Conservation (phyloP, 78 protist genomes). For the Mantamonas sphyraenae region DNA sequence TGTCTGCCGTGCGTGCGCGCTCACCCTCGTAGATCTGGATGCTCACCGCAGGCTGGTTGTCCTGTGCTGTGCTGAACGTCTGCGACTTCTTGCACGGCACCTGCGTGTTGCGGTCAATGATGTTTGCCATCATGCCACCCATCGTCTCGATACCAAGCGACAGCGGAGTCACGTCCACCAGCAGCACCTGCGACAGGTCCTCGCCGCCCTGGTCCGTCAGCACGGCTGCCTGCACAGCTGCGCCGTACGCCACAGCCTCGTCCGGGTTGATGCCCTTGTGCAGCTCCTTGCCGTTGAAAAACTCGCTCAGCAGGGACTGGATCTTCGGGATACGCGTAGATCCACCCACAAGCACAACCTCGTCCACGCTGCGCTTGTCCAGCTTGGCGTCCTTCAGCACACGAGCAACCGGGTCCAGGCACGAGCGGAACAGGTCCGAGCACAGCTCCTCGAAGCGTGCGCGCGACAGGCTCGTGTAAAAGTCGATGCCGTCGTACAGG, state of each 20-base stretch:
- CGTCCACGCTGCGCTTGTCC: constrained; percentile 64
- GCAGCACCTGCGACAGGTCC: constrained; percentile 54
- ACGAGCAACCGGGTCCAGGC: constrained; percentile 75
- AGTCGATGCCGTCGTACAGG: constrained; percentile 92
- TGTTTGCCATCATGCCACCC: constrained; percentile 97
- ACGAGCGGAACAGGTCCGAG: constrained; percentile 81
- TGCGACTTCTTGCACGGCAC: constrained; percentile 94
- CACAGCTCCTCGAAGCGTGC: constrained; percentile 94
- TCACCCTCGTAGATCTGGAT: constrained; percentile 94
- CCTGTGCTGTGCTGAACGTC: constrained; percentile 91
- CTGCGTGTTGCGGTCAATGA: constrained; percentile 95
- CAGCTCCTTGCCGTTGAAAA: constrained; percentile 92
- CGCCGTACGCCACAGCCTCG: constrained; percentile 99
- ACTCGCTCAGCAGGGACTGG: constrained; percentile 90
- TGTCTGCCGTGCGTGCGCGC: constrained; percentile 82
- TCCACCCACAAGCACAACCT: constrained; percentile 97
- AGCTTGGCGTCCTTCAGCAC: constrained; percentile 84
- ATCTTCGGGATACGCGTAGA: constrained; percentile 96
- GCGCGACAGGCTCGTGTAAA: constrained; percentile 87
- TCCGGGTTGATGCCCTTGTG: constrained; percentile 91
- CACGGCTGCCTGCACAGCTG: constrained; percentile 98
- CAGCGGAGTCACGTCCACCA: constrained; percentile 97
- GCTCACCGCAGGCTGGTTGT: constrained; percentile 87
- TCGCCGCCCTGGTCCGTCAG: constrained; percentile 57
- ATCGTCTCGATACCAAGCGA: constrained; percentile 98